phyloP scores from a whole-genome alignment of 768 basidiomycete genomes.

The Lactifluus pinguis region DNA sequence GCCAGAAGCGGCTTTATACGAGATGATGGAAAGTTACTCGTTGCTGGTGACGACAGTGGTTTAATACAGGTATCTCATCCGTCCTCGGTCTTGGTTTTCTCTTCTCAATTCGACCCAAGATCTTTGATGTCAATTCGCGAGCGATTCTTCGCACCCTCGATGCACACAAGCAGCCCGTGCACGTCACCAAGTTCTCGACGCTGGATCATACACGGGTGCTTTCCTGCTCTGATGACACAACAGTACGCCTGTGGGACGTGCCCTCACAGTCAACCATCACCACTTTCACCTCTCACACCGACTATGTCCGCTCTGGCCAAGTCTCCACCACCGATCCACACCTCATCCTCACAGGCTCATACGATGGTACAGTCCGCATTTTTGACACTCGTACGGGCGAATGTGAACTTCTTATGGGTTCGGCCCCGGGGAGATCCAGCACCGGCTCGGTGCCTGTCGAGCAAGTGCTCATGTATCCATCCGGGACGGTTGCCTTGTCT shows the following conservation, averaged over 20 bases:
- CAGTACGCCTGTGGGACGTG: constrained; percentile 90
- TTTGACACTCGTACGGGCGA: constrained; percentile 80
- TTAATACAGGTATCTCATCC: constrained; percentile 52
- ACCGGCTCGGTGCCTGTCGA: constrained; percentile 62
- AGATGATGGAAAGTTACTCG: constrained; percentile 87
- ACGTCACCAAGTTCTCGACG: constrained; percentile 87
- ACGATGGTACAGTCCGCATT: constrained; percentile 83
- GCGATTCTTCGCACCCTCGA: constrained; percentile 90
- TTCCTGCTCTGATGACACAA: constrained; percentile 94
- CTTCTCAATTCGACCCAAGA: constrained; percentile 30
- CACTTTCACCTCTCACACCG: constrained; percentile 81
- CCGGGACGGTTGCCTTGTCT: constrained; percentile 77
- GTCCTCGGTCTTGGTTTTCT: neutral
- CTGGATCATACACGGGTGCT: constrained; percentile 75
- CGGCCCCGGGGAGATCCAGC: constrained; percentile 22
- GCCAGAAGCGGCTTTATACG: constrained; percentile 85
- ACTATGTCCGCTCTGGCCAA: constrained; percentile 93
- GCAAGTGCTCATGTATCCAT: constrained; percentile 86
- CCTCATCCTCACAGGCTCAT: constrained; percentile 86
- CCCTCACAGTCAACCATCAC: constrained; percentile 74
- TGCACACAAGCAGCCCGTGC: constrained; percentile 92
- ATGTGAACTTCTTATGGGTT: constrained; percentile 77
- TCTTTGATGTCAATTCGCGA: constrained; percentile 86
- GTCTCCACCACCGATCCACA: constrained; percentile 77
- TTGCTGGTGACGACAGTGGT: constrained; percentile 93